These are phyloP conservation scores for Eimeria mitis DNA, from an alignment of 169 alveolate genomes.

Conservation along the genomic window DNA sequence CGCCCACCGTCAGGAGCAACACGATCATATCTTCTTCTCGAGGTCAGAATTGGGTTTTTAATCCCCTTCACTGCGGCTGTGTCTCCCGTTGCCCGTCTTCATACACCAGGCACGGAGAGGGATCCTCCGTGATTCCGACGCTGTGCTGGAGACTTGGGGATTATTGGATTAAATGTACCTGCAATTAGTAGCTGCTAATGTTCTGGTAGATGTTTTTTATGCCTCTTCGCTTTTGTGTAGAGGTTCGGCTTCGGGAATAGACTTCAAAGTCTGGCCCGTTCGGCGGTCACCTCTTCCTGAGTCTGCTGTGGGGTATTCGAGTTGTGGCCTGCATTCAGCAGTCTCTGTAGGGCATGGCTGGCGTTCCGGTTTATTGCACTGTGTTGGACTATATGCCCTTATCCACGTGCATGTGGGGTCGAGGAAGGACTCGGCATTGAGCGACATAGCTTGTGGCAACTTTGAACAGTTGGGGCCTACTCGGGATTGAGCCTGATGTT, in stretches of 20 bases:
- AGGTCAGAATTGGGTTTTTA: slow-evolving; percentile 84
- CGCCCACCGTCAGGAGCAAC: slow-evolving; percentile 93
- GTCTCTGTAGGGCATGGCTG: not conserved
- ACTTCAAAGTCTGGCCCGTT: not conserved
- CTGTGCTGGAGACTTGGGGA: slow-evolving; percentile 15
- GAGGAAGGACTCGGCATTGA: not conserved
- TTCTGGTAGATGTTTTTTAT: not conserved
- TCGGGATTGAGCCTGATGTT: not conserved
- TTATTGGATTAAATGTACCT: not conserved
- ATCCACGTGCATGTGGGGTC: not conserved
- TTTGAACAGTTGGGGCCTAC: no score
- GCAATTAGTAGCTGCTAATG: not conserved
- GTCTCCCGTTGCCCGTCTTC: not conserved
- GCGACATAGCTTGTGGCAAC: not conserved
- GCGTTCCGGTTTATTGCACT: not conserved
- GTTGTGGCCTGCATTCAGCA: not conserved
- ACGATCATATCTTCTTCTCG: slow-evolving; percentile 96
- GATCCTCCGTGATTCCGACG: slow-evolving; percentile 17
- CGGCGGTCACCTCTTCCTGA: not conserved
- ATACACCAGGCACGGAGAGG: not conserved
- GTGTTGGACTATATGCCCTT: not conserved
- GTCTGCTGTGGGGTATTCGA: not conserved
- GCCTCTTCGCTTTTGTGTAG: not conserved
- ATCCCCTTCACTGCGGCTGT: not conserved
- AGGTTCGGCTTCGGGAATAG: not conserved